A percentile compares a stretch with the other conserved stretches of the same genome.
These are phyloP conservation scores for Monosporascus cannonballus DNA, from an alignment of 2,329 filamentous ascomycete genomes.

Conservation along the genomic window DNA sequence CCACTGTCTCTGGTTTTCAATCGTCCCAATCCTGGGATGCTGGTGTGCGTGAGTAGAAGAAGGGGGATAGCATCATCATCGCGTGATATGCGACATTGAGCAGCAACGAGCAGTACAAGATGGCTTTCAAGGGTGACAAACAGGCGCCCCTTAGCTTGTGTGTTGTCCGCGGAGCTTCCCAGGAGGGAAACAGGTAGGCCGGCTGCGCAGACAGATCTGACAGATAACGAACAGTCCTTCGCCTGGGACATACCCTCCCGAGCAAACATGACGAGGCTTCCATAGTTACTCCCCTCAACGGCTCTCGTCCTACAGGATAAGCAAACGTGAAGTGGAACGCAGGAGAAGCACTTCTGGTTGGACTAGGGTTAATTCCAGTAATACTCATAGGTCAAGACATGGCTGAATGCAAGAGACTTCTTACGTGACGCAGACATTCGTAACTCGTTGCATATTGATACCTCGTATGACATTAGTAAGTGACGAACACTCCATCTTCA, in stretches of 20 bases:
- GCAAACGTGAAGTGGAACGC: slow-evolving; percentile 25
- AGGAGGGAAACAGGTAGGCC: not conserved
- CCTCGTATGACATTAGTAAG: slow-evolving; percentile 6
- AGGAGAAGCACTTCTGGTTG: slow-evolving; percentile 11
- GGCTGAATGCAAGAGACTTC: slow-evolving; percentile 8
- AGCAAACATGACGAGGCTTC: slow-evolving; percentile 15
- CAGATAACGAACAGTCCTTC: slow-evolving; percentile 9
- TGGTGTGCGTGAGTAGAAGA: not conserved
- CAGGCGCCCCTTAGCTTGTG: not conserved
- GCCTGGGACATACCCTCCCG: not conserved
- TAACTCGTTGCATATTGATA: slow-evolving; percentile 15
- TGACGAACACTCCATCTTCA: not conserved
- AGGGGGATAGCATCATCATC: not conserved
- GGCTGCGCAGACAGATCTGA: slow-evolving; percentile 4
- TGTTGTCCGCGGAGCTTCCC: not conserved
- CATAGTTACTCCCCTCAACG: slow-evolving; percentile 15
- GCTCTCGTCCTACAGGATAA: slow-evolving; percentile 18
- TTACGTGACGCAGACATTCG: slow-evolving; percentile 17
- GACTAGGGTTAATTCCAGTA: slow-evolving; percentile 3
- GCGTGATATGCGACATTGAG: not conserved
- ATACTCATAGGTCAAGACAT: slow-evolving; percentile 11
- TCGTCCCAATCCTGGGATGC: not conserved
- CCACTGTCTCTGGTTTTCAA: not conserved
- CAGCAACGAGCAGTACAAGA: not conserved
- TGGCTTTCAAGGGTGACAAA: not conserved